phyloP scores from a whole-genome alignment of 805 yeast genomes.

The Suhomyces xylopsoci region DNA sequence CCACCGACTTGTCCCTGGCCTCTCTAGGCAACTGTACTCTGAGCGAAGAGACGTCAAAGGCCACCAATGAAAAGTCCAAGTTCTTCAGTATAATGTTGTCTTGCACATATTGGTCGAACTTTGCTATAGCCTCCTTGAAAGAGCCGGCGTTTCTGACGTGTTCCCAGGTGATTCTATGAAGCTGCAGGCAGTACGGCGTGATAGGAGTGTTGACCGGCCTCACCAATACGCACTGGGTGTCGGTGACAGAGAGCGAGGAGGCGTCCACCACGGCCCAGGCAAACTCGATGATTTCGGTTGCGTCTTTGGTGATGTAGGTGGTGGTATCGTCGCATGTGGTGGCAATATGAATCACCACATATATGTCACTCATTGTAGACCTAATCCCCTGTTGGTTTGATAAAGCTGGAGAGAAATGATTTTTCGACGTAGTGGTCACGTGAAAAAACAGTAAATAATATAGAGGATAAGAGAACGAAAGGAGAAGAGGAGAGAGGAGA shows the following conservation, averaged over 20 bases:
- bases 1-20: constrained; percentile 71
- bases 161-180: constrained; percentile 59
- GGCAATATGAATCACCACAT: constrained; percentile 58
- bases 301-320: constrained; percentile 58
- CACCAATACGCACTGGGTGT: constrained; percentile 47
- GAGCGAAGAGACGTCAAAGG: constrained; percentile 66
- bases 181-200: constrained; percentile 52
- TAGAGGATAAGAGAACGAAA: too few species aligned
- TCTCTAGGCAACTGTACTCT: constrained; percentile 78
- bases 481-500: too few species aligned
- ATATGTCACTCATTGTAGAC: constrained; percentile 47
- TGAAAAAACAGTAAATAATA: too few species aligned
- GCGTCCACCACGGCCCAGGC: constrained; percentile 67
- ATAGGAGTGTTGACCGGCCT: constrained; percentile 66
- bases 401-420: neutral
- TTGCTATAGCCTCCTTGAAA: constrained; percentile 60
- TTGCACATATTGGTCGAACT: constrained; percentile 51
- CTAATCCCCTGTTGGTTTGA: neutral
- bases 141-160: constrained; percentile 54
- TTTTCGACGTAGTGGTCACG: constrained; percentile 8
- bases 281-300: constrained; percentile 63
- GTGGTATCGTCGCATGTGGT: constrained; percentile 68
- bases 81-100: constrained; percentile 39
- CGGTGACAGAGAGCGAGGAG: constrained; percentile 40
- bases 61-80: constrained; percentile 60